Evolutionary conservation across 345 rosid genomes (phyloP), one percentile per base, ranked within the genome.

Genomic region (Gossypium bickii): DNA sequence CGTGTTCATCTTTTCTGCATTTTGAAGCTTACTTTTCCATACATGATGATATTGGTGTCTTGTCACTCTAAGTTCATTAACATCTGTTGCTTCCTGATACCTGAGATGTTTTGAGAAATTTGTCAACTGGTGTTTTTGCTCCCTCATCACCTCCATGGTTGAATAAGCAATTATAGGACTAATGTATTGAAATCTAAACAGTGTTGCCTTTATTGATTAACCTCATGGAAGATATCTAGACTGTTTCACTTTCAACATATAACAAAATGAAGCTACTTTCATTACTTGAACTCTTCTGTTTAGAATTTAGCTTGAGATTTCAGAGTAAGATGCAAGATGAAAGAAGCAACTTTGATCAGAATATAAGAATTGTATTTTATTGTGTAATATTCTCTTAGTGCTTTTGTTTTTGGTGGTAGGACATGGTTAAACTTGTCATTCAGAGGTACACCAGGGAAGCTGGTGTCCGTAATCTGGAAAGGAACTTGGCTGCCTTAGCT

Each of bases 401-500:
- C 10, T 13, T 25, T 24, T 70, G 12, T 58, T 29, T 66, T 6
- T 59, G 76, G 61, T 84, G 67, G 80, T 76, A 94, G 99, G 92
- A 79, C 78, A 86, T 84, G 86, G 99, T 93, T 82, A 86, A 87
- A 83, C 90, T 88, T 73, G 80, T 95, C 78, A 91, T 95, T 78
- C 92, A 91, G 78, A 85, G 97, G 78, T 95, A 95, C 86, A 95
- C 99, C 76, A 90, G 98, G 77, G 99, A 95, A 85, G 98, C 99
- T 16, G 99, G 98, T 38, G 98, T 95, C 64, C 86, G 99, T 63
- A 90, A 82, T 80, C 82, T 95, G 77, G 98, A 93, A 84, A 90
- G 99, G 76, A 90, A 87, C 74, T 80, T 95, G 85, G 97, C 98
- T 83, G 97, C 99, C 65, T 76, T 95, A 80, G 98, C 99, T 79